Evolutionary conservation across 78 protist species (phyloP), one percentile per base, ranked within the genome.

Genomic region (Capsaspora owczarzaki): DNA sequence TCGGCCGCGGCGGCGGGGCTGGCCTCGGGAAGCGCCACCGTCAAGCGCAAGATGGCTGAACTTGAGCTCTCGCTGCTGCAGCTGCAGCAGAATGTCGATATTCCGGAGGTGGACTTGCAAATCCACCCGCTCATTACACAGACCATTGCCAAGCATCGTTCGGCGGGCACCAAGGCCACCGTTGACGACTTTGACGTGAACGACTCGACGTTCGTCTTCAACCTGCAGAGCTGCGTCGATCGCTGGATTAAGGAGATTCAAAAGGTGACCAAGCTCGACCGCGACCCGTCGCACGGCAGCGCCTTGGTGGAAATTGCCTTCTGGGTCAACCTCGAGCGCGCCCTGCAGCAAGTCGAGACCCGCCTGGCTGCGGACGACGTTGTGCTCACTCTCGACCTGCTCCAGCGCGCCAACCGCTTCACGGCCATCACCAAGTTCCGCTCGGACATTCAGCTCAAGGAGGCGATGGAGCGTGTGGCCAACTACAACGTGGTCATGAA

Each of bases 301-400:
- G 84, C 84, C 8, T 0, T 51, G 23, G 60, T 61, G 79, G 93
- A 92, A 76, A 77, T 92, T 76, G 74, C 79, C 74, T 92, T 92
- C 74, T 92, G 95, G 95, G 22, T 56, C 20, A 82, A 83, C 41
- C 42, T 92, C 29, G 93, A 87, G 46, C 35, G 68, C 5, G 89
- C 81, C 6, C 83, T 92, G 33, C 43, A 42, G 33, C 60, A 46
- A 6, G 69, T 88, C 37, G 84, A 85, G 69, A 77, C 29, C 23
- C 80, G 74, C 61, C 77, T 44, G 29, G 31, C 33, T 4, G 8
- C 40, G 40, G 53, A 22, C 51, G 70, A 37, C 53, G 63, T 76
- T 1, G n/a, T 0, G 3, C n/a, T 80, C 1, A 87, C 93, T 8
- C 38, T 83, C 8, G 61, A 79, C 37, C 63, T 79, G 1, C 78